A percentile compares a stretch with the other conserved stretches of the same genome.
phyloP scores from a whole-genome alignment of 192 early-diverging fungal species.

The Rhizoclosmatium globosum region DNA sequence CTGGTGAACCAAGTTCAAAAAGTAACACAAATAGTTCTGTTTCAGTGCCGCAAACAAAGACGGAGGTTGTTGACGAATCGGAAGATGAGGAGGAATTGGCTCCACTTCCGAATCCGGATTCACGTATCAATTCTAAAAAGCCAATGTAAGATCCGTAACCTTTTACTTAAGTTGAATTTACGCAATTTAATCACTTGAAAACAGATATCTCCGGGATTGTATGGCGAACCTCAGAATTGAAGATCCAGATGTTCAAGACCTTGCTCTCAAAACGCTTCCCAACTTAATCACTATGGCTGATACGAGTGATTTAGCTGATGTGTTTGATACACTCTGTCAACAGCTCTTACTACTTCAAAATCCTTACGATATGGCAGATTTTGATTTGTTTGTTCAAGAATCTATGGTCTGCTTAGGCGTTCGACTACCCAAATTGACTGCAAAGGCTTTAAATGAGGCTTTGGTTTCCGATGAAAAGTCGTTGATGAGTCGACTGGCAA shows the following conservation, averaged over 20 bases:
- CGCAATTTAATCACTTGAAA: background rate
- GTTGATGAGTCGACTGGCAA: background rate
- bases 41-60: background rate
- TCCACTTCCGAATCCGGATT: slow-evolving; percentile 4
- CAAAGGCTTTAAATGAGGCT: slow-evolving; percentile 4
- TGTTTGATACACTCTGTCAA: slow-evolving; percentile 2
- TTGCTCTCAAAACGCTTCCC: slow-evolving; percentile 3
- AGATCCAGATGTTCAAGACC: slow-evolving; percentile 16
- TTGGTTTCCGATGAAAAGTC: slow-evolving; percentile 8
- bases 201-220: slow-evolving; percentile 33
- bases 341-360: slow-evolving; percentile 22
- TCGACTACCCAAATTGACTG: slow-evolving; percentile 11
- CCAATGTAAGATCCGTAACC: background rate
- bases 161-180: background rate
- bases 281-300: slow-evolving; percentile 7
- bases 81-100: slow-evolving; percentile 10
- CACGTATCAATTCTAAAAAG: slow-evolving; percentile 16
- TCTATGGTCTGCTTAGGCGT: slow-evolving; percentile 10
- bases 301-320: slow-evolving; percentile 1
- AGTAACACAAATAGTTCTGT: background rate
- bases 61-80: background rate
- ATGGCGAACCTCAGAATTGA: slow-evolving; percentile 8
- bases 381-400: slow-evolving; percentile 31
- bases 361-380: slow-evolving; percentile 21
- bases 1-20: background rate